Percentiles rank a stretch among this genome's conserved stretches.
These are phyloP conservation scores for Hsuehochloa calcarea DNA, from an alignment of 176 grass and related monocot species.

Conservation along the genomic window DNA sequence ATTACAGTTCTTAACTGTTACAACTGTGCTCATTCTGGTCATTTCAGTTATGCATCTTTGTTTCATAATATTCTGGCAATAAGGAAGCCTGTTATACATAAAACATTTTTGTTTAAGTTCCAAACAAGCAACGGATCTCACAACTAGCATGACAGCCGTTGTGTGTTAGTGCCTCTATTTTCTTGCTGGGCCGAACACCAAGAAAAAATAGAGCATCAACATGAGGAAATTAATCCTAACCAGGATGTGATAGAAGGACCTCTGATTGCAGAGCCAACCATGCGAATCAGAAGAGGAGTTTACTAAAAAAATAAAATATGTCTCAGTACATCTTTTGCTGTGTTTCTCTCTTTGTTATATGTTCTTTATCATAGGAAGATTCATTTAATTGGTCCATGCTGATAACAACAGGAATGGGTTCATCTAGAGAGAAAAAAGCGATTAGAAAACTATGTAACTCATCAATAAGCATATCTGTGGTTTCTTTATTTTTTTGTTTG, in stretches of 20 bases:
- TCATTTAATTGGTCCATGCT: not conserved
- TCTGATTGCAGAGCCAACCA: no score
- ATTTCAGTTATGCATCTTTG: not conserved
- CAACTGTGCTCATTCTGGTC: not conserved
- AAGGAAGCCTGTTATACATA: not conserved
- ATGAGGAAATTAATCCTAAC: no score
- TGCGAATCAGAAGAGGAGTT: not conserved
- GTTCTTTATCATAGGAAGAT: conserved; percentile 6
- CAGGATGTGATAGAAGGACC: no score
- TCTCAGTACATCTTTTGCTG: not conserved
- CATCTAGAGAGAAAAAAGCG: not conserved
- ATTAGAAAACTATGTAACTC: not conserved
- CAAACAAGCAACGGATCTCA: no score
- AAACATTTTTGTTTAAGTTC: no score
- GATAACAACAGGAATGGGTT: not conserved
- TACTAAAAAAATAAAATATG: not conserved
- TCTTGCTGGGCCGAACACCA: no score
- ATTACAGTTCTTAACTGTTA: conserved; percentile 15
- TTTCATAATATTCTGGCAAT: not conserved
- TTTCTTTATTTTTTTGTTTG: not conserved
- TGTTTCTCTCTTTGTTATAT: not conserved
- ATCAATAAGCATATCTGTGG: not conserved
- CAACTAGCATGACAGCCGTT: no score
- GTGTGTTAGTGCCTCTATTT: no score
- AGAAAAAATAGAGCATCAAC: no score